phyloP scores from a whole-genome alignment of 2,329 filamentous ascomycete species.

The Alternaria sp. region DNA sequence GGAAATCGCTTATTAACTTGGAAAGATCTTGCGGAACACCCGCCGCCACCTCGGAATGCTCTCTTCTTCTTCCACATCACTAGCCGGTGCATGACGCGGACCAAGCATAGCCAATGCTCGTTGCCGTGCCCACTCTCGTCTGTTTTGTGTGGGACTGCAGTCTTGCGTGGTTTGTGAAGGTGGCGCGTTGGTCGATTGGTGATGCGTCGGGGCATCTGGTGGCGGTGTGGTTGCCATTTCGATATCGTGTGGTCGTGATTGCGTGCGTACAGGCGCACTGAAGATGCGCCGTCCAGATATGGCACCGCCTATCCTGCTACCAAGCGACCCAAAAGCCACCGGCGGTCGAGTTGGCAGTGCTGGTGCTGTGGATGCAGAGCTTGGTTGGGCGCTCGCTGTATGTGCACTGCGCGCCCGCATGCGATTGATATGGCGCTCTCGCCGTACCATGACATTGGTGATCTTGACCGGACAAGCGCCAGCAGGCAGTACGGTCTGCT shows the following conservation, averaged over 20 bases:
- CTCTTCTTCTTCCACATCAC: constrained; percentile 32
- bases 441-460: constrained; percentile 85
- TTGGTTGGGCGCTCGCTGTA: constrained; percentile 7
- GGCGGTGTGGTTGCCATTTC: constrained; percentile 33
- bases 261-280: constrained; percentile 34
- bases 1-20: constrained; percentile 30
- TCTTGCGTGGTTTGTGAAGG: constrained; percentile 8
- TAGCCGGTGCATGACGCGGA: constrained; percentile 26
- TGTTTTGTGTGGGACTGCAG: constrained; percentile 31
- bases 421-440: constrained; percentile 72
- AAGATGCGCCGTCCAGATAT: constrained; percentile 39
- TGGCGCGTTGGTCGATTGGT: background rate
- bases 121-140: constrained; percentile 55
- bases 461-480: constrained; percentile 58
- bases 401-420: constrained; percentile 58
- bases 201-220: background rate
- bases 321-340: constrained; percentile 28
- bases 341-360: constrained; percentile 8
- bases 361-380: background rate
- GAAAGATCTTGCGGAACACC: constrained; percentile 42
- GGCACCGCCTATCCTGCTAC: constrained; percentile 32
- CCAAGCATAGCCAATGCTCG: constrained; percentile 54
- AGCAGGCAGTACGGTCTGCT: constrained; percentile 77
- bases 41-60: constrained; percentile 33
- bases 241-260: constrained; percentile 32